phyloP scores from a whole-genome alignment of 2,329 filamentous ascomycete species.

The Trichoderma arundinaceum region DNA sequence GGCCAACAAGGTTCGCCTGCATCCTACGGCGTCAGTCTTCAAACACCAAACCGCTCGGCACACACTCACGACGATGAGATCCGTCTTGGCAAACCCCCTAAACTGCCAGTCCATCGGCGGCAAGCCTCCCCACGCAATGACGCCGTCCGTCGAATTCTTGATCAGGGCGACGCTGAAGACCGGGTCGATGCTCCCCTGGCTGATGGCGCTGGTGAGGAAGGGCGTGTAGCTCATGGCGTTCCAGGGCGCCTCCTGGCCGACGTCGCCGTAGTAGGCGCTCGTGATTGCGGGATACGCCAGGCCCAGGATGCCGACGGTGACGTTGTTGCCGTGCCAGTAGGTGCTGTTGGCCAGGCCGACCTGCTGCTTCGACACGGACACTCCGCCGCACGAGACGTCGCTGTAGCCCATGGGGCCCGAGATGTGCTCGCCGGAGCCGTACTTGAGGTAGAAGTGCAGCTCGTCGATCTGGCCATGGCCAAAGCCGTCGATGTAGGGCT shows the following conservation, averaged over 20 bases:
- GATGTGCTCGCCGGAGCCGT: constrained; percentile 56
- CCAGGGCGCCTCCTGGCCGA: constrained; percentile 47
- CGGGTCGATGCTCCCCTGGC: constrained; percentile 52
- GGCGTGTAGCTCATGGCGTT: constrained; percentile 53
- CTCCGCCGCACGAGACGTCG: constrained; percentile 53
- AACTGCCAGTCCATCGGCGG: constrained; percentile 46
- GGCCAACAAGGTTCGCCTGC: constrained; percentile 52
- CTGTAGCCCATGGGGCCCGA: constrained; percentile 55
- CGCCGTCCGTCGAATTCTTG: constrained; percentile 53
- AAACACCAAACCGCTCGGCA: neutral
- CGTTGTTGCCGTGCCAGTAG: constrained; percentile 58
- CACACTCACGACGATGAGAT: constrained; percentile 53
- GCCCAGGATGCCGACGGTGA: constrained; percentile 57
- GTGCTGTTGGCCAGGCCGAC: constrained; percentile 57
- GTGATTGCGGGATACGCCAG: constrained; percentile 58
- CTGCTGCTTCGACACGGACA: constrained; percentile 53
- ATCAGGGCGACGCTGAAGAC: constrained; percentile 56
- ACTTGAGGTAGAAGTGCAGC: constrained; percentile 54
- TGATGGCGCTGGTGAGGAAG: constrained; percentile 55
- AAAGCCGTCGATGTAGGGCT: constrained; percentile 48
- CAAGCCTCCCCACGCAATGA: constrained; percentile 55
- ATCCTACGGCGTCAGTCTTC: neutral
- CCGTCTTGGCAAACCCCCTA: constrained; percentile 44
- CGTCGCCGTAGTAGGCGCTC: constrained; percentile 52
- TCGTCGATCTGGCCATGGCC: constrained; percentile 46